A percentile compares a stretch with the other conserved stretches of the same genome.
These are phyloP conservation scores for Aspergillus fumigatiaffinis DNA, from an alignment of 2,329 filamentous ascomycete genomes.

Conservation along the genomic window DNA sequence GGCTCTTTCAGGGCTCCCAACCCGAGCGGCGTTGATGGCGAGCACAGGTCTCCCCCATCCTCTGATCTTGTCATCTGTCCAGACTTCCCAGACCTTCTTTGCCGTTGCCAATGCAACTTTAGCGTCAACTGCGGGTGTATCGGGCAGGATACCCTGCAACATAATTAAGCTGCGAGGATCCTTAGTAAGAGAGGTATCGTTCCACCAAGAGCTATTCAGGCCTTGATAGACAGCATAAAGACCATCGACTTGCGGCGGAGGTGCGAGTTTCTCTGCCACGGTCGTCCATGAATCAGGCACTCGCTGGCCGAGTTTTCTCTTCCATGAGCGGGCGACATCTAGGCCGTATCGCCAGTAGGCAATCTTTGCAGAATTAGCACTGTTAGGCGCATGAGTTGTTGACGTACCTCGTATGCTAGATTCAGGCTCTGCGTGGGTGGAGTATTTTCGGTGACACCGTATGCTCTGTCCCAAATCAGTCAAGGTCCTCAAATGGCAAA, in stretches of 20 bases:
- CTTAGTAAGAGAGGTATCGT: constrained; percentile 2
- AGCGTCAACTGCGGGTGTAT: constrained; percentile 7
- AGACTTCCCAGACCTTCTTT: constrained; percentile 9
- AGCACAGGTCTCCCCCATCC: constrained; percentile 15
- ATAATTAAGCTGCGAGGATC: constrained; percentile 14
- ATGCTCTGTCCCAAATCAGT: constrained; percentile 3
- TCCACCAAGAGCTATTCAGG: constrained; percentile 12
- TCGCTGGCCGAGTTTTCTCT: constrained; percentile 1
- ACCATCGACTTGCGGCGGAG: constrained; percentile 3
- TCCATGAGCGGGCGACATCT: constrained; percentile 8
- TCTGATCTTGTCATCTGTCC: constrained; percentile 11
- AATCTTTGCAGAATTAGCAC: not conserved
- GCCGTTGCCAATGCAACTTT: constrained; percentile 5
- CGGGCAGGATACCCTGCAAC: constrained; percentile 11
- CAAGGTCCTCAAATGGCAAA: not conserved
- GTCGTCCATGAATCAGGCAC: constrained; percentile 3
- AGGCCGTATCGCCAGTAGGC: constrained; percentile 14
- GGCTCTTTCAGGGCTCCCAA: constrained; percentile 8
- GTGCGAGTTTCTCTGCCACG: constrained; percentile 5
- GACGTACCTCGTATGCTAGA: constrained; percentile 11
- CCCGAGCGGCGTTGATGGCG: constrained; percentile 10
- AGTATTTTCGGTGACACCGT: constrained; percentile 15
- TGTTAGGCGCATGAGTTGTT: too few species aligned
- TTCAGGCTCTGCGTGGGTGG: constrained; percentile 6
- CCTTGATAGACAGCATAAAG: constrained; percentile 12